Percentiles rank a stretch among this genome's conserved stretches.
phyloP scores from a whole-genome alignment of 2,329 filamentous ascomycete species.

The Neonectria faginata region DNA sequence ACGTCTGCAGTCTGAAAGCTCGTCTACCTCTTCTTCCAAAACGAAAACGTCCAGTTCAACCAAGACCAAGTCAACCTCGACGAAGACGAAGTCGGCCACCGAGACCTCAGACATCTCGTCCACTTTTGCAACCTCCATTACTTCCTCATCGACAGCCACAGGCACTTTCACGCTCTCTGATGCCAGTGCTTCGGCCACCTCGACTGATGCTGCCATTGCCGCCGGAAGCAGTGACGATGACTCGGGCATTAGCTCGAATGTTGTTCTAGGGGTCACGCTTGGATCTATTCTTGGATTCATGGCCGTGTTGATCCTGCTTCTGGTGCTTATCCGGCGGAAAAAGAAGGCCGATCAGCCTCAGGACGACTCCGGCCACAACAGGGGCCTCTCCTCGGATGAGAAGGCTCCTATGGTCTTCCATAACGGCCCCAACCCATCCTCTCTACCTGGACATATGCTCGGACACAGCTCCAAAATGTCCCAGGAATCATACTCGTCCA shows the following conservation, averaged over 20 bases:
- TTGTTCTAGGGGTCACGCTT: constrained; percentile 83
- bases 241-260: constrained; percentile 55
- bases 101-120: constrained; percentile 39
- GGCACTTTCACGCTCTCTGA: constrained; percentile 43
- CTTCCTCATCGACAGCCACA: constrained; percentile 35
- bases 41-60: constrained; percentile 15
- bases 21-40: constrained; percentile 33
- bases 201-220: constrained; percentile 42
- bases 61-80: constrained; percentile 40
- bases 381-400: constrained; percentile 63
- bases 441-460: constrained; percentile 55
- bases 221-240: constrained; percentile 43
- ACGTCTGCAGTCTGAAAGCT: constrained; percentile 43
- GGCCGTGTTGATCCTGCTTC: constrained; percentile 75
- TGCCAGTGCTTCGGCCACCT: constrained; percentile 40
- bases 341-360: constrained; percentile 61
- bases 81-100: constrained; percentile 43
- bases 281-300: constrained; percentile 83
- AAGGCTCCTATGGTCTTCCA: constrained; percentile 66
- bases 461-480: constrained; percentile 67
- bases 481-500: constrained; percentile 69
- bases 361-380: constrained; percentile 59
- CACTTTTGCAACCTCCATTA: constrained; percentile 43
- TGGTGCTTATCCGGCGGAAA: constrained; percentile 67
- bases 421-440: constrained; percentile 54